phyloP scores from a whole-genome alignment of 495 filamentous ascomycete species.

The Penicillium riverlandense region DNA sequence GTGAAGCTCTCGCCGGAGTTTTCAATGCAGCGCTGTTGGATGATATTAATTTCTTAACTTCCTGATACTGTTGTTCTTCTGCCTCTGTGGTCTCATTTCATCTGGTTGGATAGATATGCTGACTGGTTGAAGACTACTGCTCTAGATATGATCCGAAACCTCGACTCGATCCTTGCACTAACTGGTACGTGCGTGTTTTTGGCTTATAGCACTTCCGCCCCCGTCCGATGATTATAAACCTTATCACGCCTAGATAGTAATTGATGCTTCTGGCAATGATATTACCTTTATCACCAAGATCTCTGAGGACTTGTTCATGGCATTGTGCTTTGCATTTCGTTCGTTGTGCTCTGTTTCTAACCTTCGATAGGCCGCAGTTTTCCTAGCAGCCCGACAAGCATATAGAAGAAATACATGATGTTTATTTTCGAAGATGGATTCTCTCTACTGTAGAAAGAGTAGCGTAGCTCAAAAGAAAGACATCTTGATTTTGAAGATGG shows the following conservation, averaged over 20 bases:
- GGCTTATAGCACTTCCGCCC: background rate
- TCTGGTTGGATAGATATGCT: slow-evolving; percentile 13
- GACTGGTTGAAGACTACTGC: slow-evolving; percentile 18
- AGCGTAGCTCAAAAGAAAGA: too few relatives aligned
- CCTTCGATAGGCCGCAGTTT: slow-evolving; percentile 9
- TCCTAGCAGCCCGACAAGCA: background rate
- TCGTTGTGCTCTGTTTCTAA: slow-evolving; percentile 23
- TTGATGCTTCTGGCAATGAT: slow-evolving; percentile 64
- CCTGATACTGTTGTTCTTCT: slow-evolving; percentile 51
- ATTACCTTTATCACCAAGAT: slow-evolving; percentile 71
- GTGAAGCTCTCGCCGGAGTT: slow-evolving; percentile 80
- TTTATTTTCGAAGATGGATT: background rate
- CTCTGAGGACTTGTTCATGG: slow-evolving; percentile 54
- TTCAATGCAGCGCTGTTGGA: slow-evolving; percentile 60
- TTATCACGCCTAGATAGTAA: slow-evolving; percentile 80
- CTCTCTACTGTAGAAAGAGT: too few relatives aligned
- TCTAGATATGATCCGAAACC: background rate
- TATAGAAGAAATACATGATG: background rate
- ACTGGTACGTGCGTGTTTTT: too few relatives aligned
- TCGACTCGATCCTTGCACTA: background rate
- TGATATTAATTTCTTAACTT: slow-evolving; percentile 99
- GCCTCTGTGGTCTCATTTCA: slow-evolving; percentile 8
- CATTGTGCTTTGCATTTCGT: slow-evolving; percentile 10
- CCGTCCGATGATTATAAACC: slow-evolving; percentile 65
- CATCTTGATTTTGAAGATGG: background rate